Percentiles rank a stretch among this genome's conserved stretches.
Evolutionary conservation across 2,329 filamentous ascomycete genomes (phyloP).

Genomic region (Dryadomyces sulphureus): DNA sequence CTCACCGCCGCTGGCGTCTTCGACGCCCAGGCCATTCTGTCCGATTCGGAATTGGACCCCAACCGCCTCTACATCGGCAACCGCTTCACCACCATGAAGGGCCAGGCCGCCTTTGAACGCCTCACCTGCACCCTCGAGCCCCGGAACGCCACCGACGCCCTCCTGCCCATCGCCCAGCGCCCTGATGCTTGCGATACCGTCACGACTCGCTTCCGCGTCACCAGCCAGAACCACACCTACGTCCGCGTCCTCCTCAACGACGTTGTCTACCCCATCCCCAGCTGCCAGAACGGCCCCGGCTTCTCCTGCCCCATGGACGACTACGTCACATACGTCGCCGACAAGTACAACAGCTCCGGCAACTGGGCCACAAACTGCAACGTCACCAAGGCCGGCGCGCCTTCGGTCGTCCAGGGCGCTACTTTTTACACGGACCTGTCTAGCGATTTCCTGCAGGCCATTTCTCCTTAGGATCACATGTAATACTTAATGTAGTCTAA

Average conservation of each 20-base stretch:
- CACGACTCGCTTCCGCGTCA: slow-evolving; percentile 5
- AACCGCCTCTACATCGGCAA: slow-evolving; percentile 38
- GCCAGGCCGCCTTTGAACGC: slow-evolving; percentile 49
- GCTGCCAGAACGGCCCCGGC: slow-evolving; percentile 40
- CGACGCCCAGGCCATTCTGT: slow-evolving; percentile 36
- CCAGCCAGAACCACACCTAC: slow-evolving; percentile 22
- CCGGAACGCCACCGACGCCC: not conserved
- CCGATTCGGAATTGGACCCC: slow-evolving; percentile 28
- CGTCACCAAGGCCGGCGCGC: slow-evolving; percentile 24
- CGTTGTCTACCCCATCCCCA: slow-evolving; percentile 42
- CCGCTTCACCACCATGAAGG: slow-evolving; percentile 46
- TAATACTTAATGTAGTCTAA: too few relatives aligned
- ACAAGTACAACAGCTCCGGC: slow-evolving; percentile 31
- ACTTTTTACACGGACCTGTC: slow-evolving; percentile 33
- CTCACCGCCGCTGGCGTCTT: slow-evolving; percentile 45
- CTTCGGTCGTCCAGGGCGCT: slow-evolving; percentile 27
- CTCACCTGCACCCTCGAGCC: slow-evolving; percentile 30
- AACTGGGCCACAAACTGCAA: slow-evolving; percentile 34
- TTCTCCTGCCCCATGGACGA: slow-evolving; percentile 32
- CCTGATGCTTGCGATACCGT: not conserved
- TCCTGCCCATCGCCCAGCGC: slow-evolving; percentile 5
- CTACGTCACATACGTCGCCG: slow-evolving; percentile 27
- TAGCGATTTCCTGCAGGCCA: slow-evolving; percentile 19
- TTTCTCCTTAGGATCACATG: slow-evolving; percentile 1
- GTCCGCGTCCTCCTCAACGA: slow-evolving; percentile 48